phyloP scores from a whole-genome alignment of 257 asterid species.

The Craterostigma plantagineum region DNA sequence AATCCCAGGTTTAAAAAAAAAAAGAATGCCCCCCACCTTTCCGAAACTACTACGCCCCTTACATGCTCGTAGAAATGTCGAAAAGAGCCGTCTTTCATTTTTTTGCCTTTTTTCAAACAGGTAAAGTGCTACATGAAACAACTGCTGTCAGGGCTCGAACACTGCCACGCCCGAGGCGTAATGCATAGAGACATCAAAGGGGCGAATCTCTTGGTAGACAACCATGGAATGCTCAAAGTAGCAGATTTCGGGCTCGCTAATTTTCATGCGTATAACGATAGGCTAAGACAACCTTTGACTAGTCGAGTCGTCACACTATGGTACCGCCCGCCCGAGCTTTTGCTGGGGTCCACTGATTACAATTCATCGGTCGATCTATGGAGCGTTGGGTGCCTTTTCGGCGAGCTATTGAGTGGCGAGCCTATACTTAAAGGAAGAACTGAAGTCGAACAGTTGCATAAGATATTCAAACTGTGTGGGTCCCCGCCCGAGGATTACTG shows the following conservation, averaged over 20 bases:
- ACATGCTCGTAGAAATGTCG: no score
- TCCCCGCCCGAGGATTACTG: conserved; percentile 96
- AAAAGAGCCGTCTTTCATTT: background rate
- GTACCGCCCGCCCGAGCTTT: conserved; percentile 98
- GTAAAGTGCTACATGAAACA: conserved; percentile 90
- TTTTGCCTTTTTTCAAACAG: conserved; percentile 18
- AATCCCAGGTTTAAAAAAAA: conserved; percentile 56
- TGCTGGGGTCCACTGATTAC: conserved; percentile 74
- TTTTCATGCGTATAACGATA: conserved; percentile 31
- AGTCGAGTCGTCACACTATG: conserved; percentile 94
- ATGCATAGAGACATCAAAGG: conserved; percentile 97
- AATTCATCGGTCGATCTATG: conserved; percentile 83
- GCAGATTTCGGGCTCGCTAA: conserved; percentile 95
- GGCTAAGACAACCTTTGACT: conserved; percentile 42
- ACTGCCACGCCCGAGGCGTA: conserved; percentile 73
- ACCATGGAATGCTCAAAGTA: conserved; percentile 65
- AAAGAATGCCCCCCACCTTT: no score
- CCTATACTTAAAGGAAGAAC: conserved; percentile 96
- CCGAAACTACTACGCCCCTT: no score
- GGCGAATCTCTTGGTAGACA: conserved; percentile 74
- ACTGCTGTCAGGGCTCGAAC: conserved; percentile 83
- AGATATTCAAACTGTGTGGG: conserved; percentile 93
- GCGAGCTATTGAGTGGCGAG: conserved; percentile 63
- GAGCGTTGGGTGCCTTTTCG: conserved; percentile 90
- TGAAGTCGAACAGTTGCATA: conserved; percentile 97